A percentile compares a stretch with the other conserved stretches of the same genome.
These are phyloP conservation scores for Phytophthora hybrid DNA, from an alignment of 352 stramenopile species.

Conservation along the genomic window DNA sequence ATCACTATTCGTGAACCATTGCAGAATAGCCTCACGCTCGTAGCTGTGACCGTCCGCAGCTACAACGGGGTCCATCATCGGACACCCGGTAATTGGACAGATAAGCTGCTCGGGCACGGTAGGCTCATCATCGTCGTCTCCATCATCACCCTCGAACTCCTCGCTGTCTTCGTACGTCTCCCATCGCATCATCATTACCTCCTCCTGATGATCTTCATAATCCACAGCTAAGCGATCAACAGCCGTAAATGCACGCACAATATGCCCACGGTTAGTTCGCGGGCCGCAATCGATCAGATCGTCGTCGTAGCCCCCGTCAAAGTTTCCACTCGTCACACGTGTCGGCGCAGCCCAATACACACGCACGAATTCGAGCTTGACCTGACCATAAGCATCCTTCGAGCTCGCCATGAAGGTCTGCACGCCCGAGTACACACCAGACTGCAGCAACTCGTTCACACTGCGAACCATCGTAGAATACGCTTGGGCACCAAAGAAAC, in stretches of 20 bases:
- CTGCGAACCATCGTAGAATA: conserved; percentile 52
- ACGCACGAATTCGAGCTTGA: conserved; percentile 65
- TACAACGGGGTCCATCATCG: conserved; percentile 97
- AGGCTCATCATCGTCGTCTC: conserved; percentile 34
- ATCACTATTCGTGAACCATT: conserved; percentile 92
- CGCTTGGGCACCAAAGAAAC: conserved; percentile 53
- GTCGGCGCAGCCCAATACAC: conserved; percentile 51
- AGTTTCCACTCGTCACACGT: conserved; percentile 14
- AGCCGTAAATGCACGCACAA: conserved; percentile 60
- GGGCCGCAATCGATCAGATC: conserved; percentile 57
- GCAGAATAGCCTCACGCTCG: conserved; percentile 93
- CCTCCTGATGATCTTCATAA: conserved; percentile 43
- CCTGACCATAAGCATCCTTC: conserved; percentile 51
- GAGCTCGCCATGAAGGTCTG: conserved; percentile 47
- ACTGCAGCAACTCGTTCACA: conserved; percentile 43
- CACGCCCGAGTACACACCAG: conserved; percentile 55
- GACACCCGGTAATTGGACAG: conserved; percentile 95
- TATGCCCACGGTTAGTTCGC: conserved; percentile 51
- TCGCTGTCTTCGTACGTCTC: conserved; percentile 43
- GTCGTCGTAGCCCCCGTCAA: conserved; percentile 46
- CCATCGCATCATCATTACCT: conserved; percentile 45
- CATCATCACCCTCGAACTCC: conserved; percentile 24
- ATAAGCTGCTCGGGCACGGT: conserved; percentile 69
- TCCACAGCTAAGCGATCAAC: conserved; percentile 40
- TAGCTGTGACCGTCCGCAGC: conserved; percentile 98